A percentile compares a stretch with the other conserved stretches of the same genome.
phyloP scores from a whole-genome alignment of 2,329 filamentous ascomycete species.

The Xylariaceae sp. region DNA sequence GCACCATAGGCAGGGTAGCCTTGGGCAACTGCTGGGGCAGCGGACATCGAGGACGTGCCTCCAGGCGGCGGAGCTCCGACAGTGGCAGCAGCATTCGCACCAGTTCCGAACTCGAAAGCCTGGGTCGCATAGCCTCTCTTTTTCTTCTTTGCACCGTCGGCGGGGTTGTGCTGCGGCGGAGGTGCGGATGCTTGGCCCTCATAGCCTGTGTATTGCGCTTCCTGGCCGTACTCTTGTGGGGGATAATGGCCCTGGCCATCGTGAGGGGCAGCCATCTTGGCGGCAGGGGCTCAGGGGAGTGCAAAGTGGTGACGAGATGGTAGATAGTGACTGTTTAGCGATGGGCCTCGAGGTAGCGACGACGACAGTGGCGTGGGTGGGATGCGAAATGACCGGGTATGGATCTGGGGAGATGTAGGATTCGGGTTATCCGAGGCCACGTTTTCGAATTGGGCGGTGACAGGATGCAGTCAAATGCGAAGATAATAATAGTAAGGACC shows the following conservation, averaged over 20 bases:
- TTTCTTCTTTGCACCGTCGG: conserved; percentile 65
- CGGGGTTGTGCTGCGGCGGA: conserved; percentile 30
- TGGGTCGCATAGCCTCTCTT: conserved; percentile 92
- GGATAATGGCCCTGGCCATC: conserved; percentile 51
- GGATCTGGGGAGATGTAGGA: background rate
- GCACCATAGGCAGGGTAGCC: conserved; percentile 56
- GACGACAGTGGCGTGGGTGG: conserved; percentile 1
- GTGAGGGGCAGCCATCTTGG: conserved; percentile 52
- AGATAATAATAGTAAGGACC: background rate
- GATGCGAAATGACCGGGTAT: conserved; percentile 1
- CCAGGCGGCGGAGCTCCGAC: conserved; percentile 35
- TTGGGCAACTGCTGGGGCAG: conserved; percentile 36
- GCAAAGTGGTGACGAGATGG: conserved; percentile 6
- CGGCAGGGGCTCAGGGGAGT: conserved; percentile 23
- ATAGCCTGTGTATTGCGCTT: conserved; percentile 36
- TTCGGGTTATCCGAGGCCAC: conserved; percentile 16
- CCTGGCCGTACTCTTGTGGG: conserved; percentile 37
- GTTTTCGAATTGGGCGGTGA: conserved; percentile 19
- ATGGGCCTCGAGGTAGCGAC: background rate
- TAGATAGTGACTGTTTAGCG: background rate
- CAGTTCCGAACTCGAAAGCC: conserved; percentile 86
- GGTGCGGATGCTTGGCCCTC: conserved; percentile 37
- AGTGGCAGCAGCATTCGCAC: conserved; percentile 66
- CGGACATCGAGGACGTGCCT: conserved; percentile 28
- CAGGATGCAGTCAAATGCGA: conserved; percentile 9